Base-by-base conservation (phyloP, 1,284 basidiomycete species). In the Malassezia japonica region DNA sequence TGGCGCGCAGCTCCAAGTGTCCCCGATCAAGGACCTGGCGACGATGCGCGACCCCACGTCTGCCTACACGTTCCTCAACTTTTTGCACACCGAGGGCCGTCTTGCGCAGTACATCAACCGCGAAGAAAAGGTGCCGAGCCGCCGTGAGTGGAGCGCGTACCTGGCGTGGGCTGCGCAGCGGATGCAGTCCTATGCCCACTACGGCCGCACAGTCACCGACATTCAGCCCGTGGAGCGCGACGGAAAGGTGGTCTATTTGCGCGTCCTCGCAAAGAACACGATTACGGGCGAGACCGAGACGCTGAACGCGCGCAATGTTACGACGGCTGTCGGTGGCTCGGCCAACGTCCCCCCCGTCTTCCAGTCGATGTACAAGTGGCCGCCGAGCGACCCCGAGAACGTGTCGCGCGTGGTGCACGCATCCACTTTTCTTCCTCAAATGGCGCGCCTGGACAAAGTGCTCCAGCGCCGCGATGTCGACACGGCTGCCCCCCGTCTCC, bases 41-140 rank as follows among this genome's bases (percentile, higher is more conserved):
- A 70, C 68, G 0, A 64, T 72, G 51, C 59, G 70, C n/a, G 67
- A 72, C 29, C 70, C 70, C 6, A 70, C 68, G 4, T 72, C 70
- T 4, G 57, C 59, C 24, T 72, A 58, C 48, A 64, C 57, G 39
- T 72, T 70, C 50, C 56, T 57, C 50, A 72, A 71, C 59, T 72
- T 66, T 48, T 57, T 72, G n/a, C 65, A 70, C 49, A 51, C 52
- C 27, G 50, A 66, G 21, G 60, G 61, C 13, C 62, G 70, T 13
- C 63, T 72, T 12, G 60, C 61, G 27, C 55, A 56, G 45, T 72
- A 63, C 59, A 71, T 72, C 62, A 72, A 72, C 59, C 61, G 63
- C 45, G 65, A 68, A 39, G 63, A 69, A 20, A 57, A 54, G 25
- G 60, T 69, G 8, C 70, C 70, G 21, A 64, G 60, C 46, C 61